A percentile compares a stretch with the other conserved stretches of the same genome.
Evolutionary conservation across 1,139 yeast genomes (phyloP).

Genomic region (Saccharomycopsis crataegensis): DNA sequence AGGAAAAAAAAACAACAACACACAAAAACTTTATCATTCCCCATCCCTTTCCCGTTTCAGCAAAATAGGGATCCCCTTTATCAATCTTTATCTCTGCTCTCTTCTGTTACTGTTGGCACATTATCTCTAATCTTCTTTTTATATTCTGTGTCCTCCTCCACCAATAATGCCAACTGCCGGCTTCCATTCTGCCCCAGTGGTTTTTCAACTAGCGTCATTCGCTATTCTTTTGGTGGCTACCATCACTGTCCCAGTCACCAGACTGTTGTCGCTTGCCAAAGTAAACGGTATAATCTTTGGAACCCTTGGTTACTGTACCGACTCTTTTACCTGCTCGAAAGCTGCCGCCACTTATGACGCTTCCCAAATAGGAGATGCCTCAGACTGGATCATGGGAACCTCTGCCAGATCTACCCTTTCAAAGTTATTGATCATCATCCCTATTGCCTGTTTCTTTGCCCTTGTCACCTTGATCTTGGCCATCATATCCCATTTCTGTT

Average conservation of each 20-base stretch:
- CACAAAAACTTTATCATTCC: too few relatives aligned
- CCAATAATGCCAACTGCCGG: slow-evolving; percentile 5
- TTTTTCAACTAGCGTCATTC: slow-evolving; percentile 34
- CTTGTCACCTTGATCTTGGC: slow-evolving; percentile 35
- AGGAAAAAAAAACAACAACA: too few relatives aligned
- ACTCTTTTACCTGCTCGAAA: slow-evolving; percentile 37
- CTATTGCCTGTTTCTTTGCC: slow-evolving; percentile 74
- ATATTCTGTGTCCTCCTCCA: too few relatives aligned
- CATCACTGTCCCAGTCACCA: slow-evolving; percentile 56
- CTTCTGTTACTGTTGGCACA: too few relatives aligned
- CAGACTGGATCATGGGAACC: slow-evolving; percentile 42
- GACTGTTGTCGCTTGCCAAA: slow-evolving; percentile 40
- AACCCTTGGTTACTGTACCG: slow-evolving; percentile 71
- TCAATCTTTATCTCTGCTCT: too few relatives aligned
- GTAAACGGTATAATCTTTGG: slow-evolving; percentile 58
- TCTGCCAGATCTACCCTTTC: slow-evolving; percentile 60
- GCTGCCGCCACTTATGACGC: slow-evolving; percentile 45
- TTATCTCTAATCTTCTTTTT: too few relatives aligned
- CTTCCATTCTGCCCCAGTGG: slow-evolving; percentile 24
- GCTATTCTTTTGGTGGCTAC: slow-evolving; percentile 48
- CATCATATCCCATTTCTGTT: slow-evolving; percentile 21
- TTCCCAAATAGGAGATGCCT: slow-evolving; percentile 25
- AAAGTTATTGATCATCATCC: slow-evolving; percentile 66
- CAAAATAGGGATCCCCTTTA: too few relatives aligned
- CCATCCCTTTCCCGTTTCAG: too few relatives aligned